phyloP scores from a whole-genome alignment of 2,329 filamentous ascomycete species.

The Aspergillus amoenus region DNA sequence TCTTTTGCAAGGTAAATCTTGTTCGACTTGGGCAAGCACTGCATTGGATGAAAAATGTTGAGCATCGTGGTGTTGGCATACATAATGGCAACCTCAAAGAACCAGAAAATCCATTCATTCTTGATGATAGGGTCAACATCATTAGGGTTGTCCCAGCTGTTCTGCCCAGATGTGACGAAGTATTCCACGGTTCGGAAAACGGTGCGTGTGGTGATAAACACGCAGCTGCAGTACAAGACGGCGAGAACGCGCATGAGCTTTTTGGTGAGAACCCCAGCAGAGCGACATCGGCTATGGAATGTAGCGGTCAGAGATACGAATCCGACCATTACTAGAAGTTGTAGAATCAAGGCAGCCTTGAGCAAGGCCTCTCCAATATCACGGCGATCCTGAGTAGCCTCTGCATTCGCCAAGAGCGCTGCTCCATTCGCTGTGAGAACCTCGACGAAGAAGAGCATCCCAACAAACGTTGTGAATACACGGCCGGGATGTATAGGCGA shows the following conservation, averaged over 20 bases:
- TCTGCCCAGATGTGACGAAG: conserved; percentile 34
- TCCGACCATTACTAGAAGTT: conserved; percentile 50
- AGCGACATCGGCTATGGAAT: conserved; percentile 48
- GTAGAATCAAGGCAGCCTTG: conserved; percentile 51
- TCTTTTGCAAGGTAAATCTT: conserved; percentile 53
- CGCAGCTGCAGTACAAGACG: conserved; percentile 50
- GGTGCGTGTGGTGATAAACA: conserved; percentile 40
- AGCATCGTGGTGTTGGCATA: conserved; percentile 51
- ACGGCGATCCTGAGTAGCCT: conserved; percentile 35
- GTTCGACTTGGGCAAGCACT: conserved; percentile 49
- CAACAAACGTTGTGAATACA: conserved; percentile 59
- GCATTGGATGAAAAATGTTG: conserved; percentile 54
- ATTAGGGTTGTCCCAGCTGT: conserved; percentile 31
- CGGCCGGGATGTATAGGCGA: conserved; percentile 54
- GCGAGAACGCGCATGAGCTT: conserved; percentile 44
- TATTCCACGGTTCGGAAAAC: conserved; percentile 56
- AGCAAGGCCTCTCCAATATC: conserved; percentile 47
- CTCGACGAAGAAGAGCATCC: conserved; percentile 51
- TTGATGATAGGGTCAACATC: conserved; percentile 36
- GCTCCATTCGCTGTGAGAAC: conserved; percentile 53
- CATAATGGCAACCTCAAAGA: conserved; percentile 56
- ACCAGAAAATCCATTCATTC: conserved; percentile 55
- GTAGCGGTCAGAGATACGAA: conserved; percentile 49
- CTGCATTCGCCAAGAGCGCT: conserved; percentile 43
- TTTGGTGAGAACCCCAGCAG: conserved; percentile 40